Conservation (phyloP, 768 basidiomycete genomes). For the Myochromella boudieri region DNA sequence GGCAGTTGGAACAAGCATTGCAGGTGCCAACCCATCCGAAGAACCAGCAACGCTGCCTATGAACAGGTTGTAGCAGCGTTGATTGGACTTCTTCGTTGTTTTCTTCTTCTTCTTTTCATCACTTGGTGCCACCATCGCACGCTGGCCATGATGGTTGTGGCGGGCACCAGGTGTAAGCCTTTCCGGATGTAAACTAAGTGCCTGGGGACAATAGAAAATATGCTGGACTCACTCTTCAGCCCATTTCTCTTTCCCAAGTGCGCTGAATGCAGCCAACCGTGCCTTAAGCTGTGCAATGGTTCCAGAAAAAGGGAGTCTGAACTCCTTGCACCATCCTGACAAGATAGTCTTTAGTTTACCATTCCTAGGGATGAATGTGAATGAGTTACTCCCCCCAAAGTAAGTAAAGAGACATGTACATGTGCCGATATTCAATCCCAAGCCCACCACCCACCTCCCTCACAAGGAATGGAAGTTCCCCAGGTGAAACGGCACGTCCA, state of each 20-base stretch:
- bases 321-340: conserved; percentile 6
- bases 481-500: too few species aligned
- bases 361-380: too few species aligned
- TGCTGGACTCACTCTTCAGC: background rate
- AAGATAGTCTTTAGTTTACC: background rate
- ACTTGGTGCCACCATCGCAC: too few species aligned
- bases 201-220: background rate
- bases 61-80: conserved; percentile 4
- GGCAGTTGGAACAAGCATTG: background rate
- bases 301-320: conserved; percentile 1
- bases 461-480: too few species aligned
- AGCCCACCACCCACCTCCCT: too few species aligned
- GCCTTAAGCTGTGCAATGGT: conserved; percentile 2
- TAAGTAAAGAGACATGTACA: too few species aligned
- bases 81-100: conserved; percentile 2
- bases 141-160: conserved; percentile 5
- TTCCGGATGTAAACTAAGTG: background rate
- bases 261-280: conserved; percentile 10
- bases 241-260: conserved; percentile 4
- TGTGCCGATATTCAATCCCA: too few species aligned
- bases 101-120: background rate
- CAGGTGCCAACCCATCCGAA: background rate
- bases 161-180: conserved; percentile 2
- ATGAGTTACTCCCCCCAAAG: too few species aligned
- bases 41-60: background rate